Evolutionary conservation across 192 early-diverging fungal species (phyloP).

Genomic region (Coemansia sp.): DNA sequence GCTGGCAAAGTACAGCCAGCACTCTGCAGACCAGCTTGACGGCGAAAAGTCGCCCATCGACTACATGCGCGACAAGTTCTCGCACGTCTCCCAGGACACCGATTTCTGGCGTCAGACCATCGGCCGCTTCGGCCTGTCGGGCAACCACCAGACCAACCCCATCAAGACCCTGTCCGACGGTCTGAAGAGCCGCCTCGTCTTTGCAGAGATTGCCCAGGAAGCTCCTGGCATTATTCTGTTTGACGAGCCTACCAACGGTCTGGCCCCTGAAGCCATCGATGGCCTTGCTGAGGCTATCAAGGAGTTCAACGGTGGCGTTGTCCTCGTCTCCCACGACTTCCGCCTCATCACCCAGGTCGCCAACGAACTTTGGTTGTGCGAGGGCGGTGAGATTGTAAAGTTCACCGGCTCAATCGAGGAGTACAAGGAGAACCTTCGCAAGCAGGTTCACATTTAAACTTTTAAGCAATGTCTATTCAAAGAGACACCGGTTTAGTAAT

Average conservation of each 20-base stretch:
- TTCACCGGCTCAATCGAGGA: constrained; percentile 78
- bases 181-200: constrained; percentile 85
- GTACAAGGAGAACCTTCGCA: constrained; percentile 90
- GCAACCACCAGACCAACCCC: constrained; percentile 85
- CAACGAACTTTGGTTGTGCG: constrained; percentile 91
- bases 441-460: constrained; percentile 68
- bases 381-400: constrained; percentile 68
- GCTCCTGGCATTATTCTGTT: constrained; percentile 85
- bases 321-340: constrained; percentile 99
- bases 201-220: constrained; percentile 65
- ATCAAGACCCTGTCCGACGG: constrained; percentile 92
- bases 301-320: constrained; percentile 90
- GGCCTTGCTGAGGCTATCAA: constrained; percentile 95
- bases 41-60: constrained; percentile 82
- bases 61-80: constrained; percentile 84
- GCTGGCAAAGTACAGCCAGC: constrained; percentile 95
- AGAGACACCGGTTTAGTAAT: no score
- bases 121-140: constrained; percentile 92
- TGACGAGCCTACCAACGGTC: constrained; percentile 95
- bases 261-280: constrained; percentile 92
- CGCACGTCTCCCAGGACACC: constrained; percentile 74
- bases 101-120: constrained; percentile 89
- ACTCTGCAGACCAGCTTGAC: constrained; percentile 95
- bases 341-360: constrained; percentile 95
- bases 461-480: no score